Percentiles rank a stretch among this genome's conserved stretches.
phyloP scores from a whole-genome alignment of 2,329 filamentous ascomycete species.

The Stachybotrys echinatus region DNA sequence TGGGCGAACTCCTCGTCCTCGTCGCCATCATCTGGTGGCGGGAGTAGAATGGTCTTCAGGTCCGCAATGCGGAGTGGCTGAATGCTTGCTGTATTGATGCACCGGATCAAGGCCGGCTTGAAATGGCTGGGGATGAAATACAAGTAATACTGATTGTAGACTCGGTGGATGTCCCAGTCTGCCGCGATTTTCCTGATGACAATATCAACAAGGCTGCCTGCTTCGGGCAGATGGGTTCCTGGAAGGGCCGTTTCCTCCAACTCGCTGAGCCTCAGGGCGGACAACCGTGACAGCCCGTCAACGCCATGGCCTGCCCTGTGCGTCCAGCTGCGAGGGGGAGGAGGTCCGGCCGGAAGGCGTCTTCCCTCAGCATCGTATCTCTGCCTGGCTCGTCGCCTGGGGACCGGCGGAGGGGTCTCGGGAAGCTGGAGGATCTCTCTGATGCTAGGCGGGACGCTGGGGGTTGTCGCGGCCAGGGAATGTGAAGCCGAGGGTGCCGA shows the following conservation, averaged over 20 bases:
- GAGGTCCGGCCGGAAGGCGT: constrained; percentile 51
- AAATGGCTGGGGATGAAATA: constrained; percentile 49
- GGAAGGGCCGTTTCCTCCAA: constrained; percentile 30
- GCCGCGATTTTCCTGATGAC: constrained; percentile 43
- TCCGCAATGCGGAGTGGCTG: constrained; percentile 45
- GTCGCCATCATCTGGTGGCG: constrained; percentile 19
- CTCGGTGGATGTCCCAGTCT: constrained; percentile 50
- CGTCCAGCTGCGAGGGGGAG: constrained; percentile 54
- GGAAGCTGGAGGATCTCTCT: constrained; percentile 55
- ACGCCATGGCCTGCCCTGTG: constrained; percentile 14
- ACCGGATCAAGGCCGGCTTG: constrained; percentile 45
- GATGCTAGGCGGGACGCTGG: constrained; percentile 55
- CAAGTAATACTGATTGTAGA: constrained; percentile 53
- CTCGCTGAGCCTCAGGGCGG: neutral
- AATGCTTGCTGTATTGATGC: constrained; percentile 38
- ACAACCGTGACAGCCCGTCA: constrained; percentile 15
- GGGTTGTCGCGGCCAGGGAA: constrained; percentile 26
- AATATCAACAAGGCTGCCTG: constrained; percentile 45
- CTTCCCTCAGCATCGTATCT: constrained; percentile 41
- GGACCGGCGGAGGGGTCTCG: constrained; percentile 47
- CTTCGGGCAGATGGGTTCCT: constrained; percentile 35
- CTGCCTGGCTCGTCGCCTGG: constrained; percentile 36
- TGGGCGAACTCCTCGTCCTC: constrained; percentile 16
- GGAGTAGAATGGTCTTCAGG: constrained; percentile 39
- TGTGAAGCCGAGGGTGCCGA: constrained; percentile 19